These are phyloP conservation scores for Plantago elongata DNA, from an alignment of 257 asterid genomes.

Conservation along the genomic window DNA sequence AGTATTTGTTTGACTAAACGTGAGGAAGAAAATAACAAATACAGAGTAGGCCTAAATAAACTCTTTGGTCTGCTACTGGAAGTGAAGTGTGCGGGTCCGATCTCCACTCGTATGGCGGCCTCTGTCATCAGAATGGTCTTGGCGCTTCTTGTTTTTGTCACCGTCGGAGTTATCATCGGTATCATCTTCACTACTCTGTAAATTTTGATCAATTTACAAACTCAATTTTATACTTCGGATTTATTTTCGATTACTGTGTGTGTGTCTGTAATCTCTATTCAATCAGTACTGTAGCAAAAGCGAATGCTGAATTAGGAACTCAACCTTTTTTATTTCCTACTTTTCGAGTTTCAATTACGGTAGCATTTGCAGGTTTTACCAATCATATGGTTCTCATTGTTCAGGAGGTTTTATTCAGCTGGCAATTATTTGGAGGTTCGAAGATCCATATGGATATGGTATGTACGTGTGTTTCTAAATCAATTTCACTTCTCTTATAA, in stretches of 20 bases:
- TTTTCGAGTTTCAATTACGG: no score
- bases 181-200: not conserved
- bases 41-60: no score
- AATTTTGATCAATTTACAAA: not conserved
- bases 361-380: no score
- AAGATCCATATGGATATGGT: conserved; percentile 58
- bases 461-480: conserved; percentile 38
- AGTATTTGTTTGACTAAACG: no score
- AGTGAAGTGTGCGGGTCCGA: conserved; percentile 13
- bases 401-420: conserved; percentile 71
- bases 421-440: conserved; percentile 64
- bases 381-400: not conserved
- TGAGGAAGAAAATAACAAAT: no score
- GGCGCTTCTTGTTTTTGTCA: conserved; percentile 65
- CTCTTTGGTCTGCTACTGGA: no score
- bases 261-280: no score
- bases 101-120: conserved; percentile 29
- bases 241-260: not conserved
- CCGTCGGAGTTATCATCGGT: conserved; percentile 80
- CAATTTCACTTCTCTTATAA: not conserved
- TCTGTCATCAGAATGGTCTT: conserved; percentile 36
- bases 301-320: no score
- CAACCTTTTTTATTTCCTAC: no score
- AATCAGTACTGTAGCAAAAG: no score
- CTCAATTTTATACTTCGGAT: not conserved